A percentile compares a stretch with the other conserved stretches of the same genome.
Evolutionary conservation across 1,284 basidiomycete species (phyloP).

Genomic region (Ustilago xerochloae): DNA sequence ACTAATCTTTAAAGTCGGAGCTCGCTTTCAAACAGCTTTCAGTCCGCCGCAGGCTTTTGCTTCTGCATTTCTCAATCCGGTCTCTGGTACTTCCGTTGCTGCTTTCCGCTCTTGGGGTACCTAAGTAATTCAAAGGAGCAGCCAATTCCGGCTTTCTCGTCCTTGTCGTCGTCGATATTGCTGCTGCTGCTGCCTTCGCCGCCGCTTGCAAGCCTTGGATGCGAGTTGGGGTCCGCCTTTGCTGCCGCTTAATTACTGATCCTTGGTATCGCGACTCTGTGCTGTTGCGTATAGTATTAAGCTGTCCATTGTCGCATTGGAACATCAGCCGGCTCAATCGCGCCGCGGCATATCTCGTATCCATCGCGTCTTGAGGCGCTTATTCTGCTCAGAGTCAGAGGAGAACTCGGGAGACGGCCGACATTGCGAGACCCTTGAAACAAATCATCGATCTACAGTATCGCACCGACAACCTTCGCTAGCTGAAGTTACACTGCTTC

Average conservation of each 20-base stretch:
- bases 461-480: too few species aligned
- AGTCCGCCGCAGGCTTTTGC: not conserved
- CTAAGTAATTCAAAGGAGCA: not conserved
- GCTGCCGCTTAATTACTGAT: not conserved
- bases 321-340: too few species aligned
- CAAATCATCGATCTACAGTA: not conserved
- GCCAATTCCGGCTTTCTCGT: not conserved
- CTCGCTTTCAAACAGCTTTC: constrained; percentile 1
- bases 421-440: not conserved
- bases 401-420: constrained; percentile 3
- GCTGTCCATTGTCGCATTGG: too few species aligned
- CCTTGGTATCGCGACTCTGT: not conserved
- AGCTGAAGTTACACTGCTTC: too few species aligned
- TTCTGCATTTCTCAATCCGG: too few species aligned
- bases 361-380: not conserved
- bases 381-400: not conserved
- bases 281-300: not conserved
- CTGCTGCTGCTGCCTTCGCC: too few species aligned
- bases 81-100: not conserved
- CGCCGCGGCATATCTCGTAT: not conserved
- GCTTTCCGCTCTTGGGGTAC: not conserved
- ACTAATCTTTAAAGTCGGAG: not conserved
- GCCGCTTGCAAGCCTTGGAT: not conserved
- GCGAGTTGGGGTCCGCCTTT: not conserved
- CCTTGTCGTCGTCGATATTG: not conserved